Evolutionary conservation across 192 early-diverging fungal genomes (phyloP), one percentile per base, ranked within the genome.

Genomic region (Backusella tuberculispora): DNA sequence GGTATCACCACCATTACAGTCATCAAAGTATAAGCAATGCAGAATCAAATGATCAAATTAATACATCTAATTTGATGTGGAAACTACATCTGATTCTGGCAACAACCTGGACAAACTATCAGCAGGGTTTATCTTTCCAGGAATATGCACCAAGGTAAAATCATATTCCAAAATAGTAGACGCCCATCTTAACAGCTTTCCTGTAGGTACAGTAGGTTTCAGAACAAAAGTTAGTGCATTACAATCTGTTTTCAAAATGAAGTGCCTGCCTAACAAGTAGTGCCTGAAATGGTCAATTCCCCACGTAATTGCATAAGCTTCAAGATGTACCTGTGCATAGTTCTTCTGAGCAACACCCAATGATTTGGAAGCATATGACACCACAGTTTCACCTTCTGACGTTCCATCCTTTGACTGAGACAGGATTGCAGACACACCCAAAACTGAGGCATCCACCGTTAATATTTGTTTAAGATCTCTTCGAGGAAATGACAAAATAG

Each of bases 201-300:
- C 7, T 2, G 24, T 46, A 1, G 69, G 79, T 42, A 73, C 63
- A 10, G 56, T 71, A 24, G 48, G 46, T 12, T 70, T n/a, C 2
- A 70, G 26, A 34, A 70, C 14, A 69, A 0, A 75, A 41, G 2
- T 10, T 19, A 9, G 67, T 65, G 41, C 38, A 10, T 5, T 15
- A 37, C 15, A 21, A 40, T 53, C 50, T 5, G 50, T 53, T 19
- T 34, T 34, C 50, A 13, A 53, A 53, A 13, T 17, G 7, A 19
- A 17, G 19, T 0, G 41, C n/a, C n/a, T 48, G 43, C 50, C 56
- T 45, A 9, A 29, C 42, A 84, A 17, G 44, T 78, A 85, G n/a
- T 75, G 74, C 7, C 73, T 48, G 69, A 72, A 83, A 3, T 79
- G 47, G 15, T 72, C 44, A 2, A 80, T 53, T 7, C 76, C 79